Percentiles rank a stretch among this genome's conserved stretches.
These are phyloP conservation scores for Zygotorulaspora sp. DNA, from an alignment of 805 yeast genomes.

Conservation along the genomic window DNA sequence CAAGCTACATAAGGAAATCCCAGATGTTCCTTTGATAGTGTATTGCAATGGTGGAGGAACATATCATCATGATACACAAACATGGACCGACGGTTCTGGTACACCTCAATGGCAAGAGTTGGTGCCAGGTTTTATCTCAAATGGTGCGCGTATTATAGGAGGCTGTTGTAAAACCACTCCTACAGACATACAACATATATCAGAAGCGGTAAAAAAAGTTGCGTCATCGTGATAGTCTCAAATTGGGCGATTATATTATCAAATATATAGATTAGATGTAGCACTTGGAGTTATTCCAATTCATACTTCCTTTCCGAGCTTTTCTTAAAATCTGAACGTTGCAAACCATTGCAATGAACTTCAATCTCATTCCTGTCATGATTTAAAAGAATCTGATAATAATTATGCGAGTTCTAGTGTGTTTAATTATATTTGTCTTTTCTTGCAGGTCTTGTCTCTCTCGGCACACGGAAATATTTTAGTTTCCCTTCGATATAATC, in stretches of 20 bases:
- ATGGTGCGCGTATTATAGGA: slow-evolving; percentile 53
- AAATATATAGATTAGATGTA: too few relatives aligned
- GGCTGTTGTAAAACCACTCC: slow-evolving; percentile 77
- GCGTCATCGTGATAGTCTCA: too few relatives aligned
- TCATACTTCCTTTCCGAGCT: too few relatives aligned
- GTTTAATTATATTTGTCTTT: too few relatives aligned
- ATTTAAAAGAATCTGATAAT: too few relatives aligned
- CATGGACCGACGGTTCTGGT: slow-evolving; percentile 37
- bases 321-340: too few relatives aligned
- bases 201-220: slow-evolving; percentile 6
- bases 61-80: slow-evolving; percentile 46
- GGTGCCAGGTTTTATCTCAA: slow-evolving; percentile 39
- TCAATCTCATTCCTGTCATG: too few relatives aligned
- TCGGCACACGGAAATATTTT: not conserved
- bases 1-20: slow-evolving; percentile 17
- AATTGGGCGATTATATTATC: too few relatives aligned
- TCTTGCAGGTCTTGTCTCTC: too few relatives aligned
- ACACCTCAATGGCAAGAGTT: slow-evolving; percentile 37
- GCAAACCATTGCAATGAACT: too few relatives aligned
- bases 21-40: slow-evolving; percentile 42
- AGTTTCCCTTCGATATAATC: not conserved
- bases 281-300: too few relatives aligned
- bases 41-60: slow-evolving; percentile 78
- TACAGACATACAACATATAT: slow-evolving; percentile 29
- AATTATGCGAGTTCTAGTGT: too few relatives aligned